These are phyloP conservation scores for Antitrichia curtipendula DNA, from an alignment of 225 moss, liverwort and hornwort species.

Conservation along the genomic window DNA sequence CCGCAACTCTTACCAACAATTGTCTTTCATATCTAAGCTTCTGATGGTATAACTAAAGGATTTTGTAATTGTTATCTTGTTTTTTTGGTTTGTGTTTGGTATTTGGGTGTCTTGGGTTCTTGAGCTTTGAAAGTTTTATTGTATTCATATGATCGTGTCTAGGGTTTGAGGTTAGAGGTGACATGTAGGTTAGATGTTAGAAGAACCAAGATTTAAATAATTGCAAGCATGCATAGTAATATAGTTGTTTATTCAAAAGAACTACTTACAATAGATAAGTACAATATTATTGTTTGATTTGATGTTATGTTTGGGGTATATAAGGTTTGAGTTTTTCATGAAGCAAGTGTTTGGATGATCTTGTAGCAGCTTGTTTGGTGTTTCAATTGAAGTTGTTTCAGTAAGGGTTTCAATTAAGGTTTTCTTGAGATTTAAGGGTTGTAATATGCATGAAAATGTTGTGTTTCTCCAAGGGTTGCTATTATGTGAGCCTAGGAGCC, in stretches of 20 bases:
- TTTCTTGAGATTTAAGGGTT: background rate
- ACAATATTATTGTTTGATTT: background rate
- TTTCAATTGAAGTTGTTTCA: too few species aligned
- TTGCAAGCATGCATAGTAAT: fast-evolving
- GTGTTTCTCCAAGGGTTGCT: too few species aligned
- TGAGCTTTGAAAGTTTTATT: background rate
- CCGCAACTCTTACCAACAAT: fast-evolving
- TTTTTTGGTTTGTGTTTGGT: too few species aligned
- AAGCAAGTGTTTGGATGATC: fast-evolving
- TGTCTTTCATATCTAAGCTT: background rate
- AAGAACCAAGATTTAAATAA: fast-evolving
- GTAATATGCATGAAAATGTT: background rate
- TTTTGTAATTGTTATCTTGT: background rate
- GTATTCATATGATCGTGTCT: background rate
- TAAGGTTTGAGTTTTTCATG: background rate
- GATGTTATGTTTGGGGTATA: fast-evolving
- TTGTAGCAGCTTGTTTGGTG: background rate
- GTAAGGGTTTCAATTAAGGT: background rate
- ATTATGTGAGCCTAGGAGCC: too few species aligned
- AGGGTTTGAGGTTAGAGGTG: background rate
- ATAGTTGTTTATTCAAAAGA: background rate
- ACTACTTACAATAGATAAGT: background rate
- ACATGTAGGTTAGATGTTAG: background rate
- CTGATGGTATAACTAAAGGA: fast-evolving
- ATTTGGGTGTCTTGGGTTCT: too few species aligned